Conservation (phyloP, 306 rosid species). For the Begonia fuchsioides region DNA sequence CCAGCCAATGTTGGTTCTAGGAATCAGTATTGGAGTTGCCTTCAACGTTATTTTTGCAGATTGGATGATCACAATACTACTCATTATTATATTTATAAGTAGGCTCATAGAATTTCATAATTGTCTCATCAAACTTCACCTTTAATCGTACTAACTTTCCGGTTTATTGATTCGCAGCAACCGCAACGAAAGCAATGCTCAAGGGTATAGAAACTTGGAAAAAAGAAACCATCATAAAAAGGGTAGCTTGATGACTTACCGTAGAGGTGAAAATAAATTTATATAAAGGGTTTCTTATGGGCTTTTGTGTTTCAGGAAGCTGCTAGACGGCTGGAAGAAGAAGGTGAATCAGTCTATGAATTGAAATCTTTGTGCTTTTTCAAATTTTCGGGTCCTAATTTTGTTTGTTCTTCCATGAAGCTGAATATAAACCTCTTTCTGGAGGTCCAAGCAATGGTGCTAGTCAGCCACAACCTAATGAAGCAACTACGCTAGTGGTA, state of each 20-base stretch:
- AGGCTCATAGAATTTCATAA: slow-evolving; percentile 1
- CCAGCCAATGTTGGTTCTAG: slow-evolving; percentile 86
- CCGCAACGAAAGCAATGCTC: slow-evolving; percentile 55
- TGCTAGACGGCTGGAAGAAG: slow-evolving; percentile 31
- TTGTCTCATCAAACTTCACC: too few species aligned
- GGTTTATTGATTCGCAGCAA: slow-evolving; percentile 22
- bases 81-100: slow-evolving; percentile 62
- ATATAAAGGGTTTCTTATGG: not conserved
- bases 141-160: too few species aligned
- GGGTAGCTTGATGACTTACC: slow-evolving; percentile 18
- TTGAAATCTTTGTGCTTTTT: too few species aligned
- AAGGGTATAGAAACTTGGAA: slow-evolving; percentile 76
- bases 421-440: slow-evolving; percentile 68
- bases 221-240: slow-evolving; percentile 59
- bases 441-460: slow-evolving; percentile 29
- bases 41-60: slow-evolving; percentile 68
- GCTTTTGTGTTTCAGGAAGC: slow-evolving; percentile 25
- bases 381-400: too few species aligned
- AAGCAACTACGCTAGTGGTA: slow-evolving; percentile 16
- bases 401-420: slow-evolving; percentile 11
- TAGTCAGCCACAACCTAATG: slow-evolving; percentile 17
- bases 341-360: slow-evolving; percentile 29
- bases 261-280: not conserved
- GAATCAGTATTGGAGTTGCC: slow-evolving; percentile 69
- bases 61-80: slow-evolving; percentile 62